Base-by-base conservation (phyloP, 129 eudicot species). In the Saposhnikovia divaricata region DNA sequence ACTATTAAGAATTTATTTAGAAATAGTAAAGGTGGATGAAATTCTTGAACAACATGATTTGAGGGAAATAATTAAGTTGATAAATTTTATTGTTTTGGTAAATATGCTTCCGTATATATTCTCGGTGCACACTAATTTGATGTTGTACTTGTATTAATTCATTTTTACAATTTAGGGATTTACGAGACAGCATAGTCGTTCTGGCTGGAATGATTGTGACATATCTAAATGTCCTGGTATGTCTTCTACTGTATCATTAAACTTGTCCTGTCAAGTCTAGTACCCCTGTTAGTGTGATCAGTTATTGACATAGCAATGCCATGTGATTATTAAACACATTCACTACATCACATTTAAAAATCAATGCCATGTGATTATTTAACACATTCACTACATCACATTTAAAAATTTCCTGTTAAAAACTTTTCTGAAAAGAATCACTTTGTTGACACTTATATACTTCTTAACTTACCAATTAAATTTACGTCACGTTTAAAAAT, bases 211-310 rank as follows among this genome's bases (percentile, higher is more conserved):
- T 95, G 98, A 78, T 92, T 81, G 81, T 65, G 65, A 95, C 97
- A 18, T 95, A 95, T 81, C 91, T 95, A 28, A 90, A 90, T 90
- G 91, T 95, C 73, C 72, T 92, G 98, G 98, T 95, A 28, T 27
- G 96, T 83, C 50, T 76, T 78, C 85, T 66, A 15, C 84, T 61
- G 71, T 23, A 16, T 73, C 38, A 44, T 42, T 82, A 14, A 23
- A 18, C 14, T 73, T 43, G 43, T 10, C 31, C 46, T 45, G 15
- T 14, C 70, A 45, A 16, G 37, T 40, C 27, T 13, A 27, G 9
- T 74, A 5, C 37, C 59, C 34, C 23, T 47, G 3, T 4, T 73
- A 40, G 69, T n/a, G 28, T 61, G 27, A n/a, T 25, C 34, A 61
- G 12, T 61, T 61, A 2, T 25, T 9, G 10, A 61, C 69, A 31